phyloP scores from a whole-genome alignment of 1,284 basidiomycete genomes.

The Sporisorium graminicola region DNA sequence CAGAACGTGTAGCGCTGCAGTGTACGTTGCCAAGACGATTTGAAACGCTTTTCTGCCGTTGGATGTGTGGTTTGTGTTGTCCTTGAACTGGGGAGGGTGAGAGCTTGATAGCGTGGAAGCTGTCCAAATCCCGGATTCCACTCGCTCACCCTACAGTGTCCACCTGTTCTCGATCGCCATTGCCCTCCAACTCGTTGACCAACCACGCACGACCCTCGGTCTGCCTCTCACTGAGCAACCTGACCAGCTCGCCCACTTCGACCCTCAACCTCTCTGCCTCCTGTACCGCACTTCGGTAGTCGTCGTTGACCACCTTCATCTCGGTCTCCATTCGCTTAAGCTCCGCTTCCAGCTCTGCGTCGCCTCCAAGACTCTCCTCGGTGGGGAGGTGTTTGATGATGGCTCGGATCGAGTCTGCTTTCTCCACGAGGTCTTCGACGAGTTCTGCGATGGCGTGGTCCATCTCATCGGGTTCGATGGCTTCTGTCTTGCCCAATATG shows the following conservation, averaged over 20 bases:
- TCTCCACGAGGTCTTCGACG: conserved; percentile 47
- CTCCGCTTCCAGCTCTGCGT: conserved; percentile 15
- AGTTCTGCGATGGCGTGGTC: conserved; percentile 43
- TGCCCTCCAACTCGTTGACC: conserved; percentile 16
- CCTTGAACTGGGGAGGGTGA: no score
- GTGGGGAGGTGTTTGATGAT: conserved; percentile 46
- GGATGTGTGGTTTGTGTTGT: no score
- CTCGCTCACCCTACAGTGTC: not conserved
- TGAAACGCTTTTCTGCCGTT: no score
- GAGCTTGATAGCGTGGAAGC: no score
- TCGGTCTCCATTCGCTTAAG: conserved; percentile 17
- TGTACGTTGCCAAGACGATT: no score
- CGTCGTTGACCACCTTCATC: conserved; percentile 30
- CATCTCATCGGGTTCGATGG: conserved; percentile 32
- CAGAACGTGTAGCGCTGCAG: no score
- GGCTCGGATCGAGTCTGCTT: conserved; percentile 42
- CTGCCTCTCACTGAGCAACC: conserved; percentile 7
- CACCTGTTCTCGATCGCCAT: no score
- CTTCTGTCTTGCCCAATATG: conserved; percentile 52
- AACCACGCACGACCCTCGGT: conserved; percentile 17
- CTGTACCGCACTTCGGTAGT: conserved; percentile 30
- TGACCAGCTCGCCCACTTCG: conserved; percentile 26
- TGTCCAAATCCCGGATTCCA: no score
- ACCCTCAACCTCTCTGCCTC: conserved; percentile 22
- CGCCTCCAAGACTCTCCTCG: conserved; percentile 7